phyloP scores from a whole-genome alignment of 805 yeast species.

The Hemisphaericaspora nanyangensis region DNA sequence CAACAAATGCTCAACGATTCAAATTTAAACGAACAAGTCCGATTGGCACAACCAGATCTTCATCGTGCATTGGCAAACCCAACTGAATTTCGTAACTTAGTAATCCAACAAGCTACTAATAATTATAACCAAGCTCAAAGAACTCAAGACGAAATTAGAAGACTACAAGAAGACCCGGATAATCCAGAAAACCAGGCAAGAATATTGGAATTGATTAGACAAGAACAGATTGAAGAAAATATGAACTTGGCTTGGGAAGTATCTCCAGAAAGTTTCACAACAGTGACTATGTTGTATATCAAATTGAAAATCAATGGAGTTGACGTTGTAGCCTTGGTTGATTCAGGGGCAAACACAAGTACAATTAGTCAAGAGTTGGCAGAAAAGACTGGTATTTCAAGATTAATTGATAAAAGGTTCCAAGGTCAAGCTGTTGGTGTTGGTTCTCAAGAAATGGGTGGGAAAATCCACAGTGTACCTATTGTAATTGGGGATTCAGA shows the following conservation, averaged over 20 bases:
- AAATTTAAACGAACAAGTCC: constrained; percentile 30
- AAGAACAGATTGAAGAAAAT: constrained; percentile 75
- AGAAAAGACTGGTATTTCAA: constrained; percentile 61
- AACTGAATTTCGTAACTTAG: constrained; percentile 38
- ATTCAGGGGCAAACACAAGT: constrained; percentile 92
- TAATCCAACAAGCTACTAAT: constrained; percentile 32
- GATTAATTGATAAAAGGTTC: constrained; percentile 75
- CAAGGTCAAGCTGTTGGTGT: constrained; percentile 87
- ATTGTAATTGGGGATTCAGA: constrained; percentile 61
- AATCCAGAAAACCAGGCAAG: constrained; percentile 63
- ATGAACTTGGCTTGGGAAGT: constrained; percentile 76
- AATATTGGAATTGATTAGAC: constrained; percentile 64
- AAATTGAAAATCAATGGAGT: constrained; percentile 73
- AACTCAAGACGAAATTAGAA: constrained; percentile 40
- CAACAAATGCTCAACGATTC: constrained; percentile 46
- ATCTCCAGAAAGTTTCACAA: constrained; percentile 85
- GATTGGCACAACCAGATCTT: constrained; percentile 44
- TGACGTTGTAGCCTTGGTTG: constrained; percentile 88
- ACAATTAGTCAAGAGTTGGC: constrained; percentile 78
- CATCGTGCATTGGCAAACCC: constrained; percentile 46
- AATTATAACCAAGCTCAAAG: neutral
- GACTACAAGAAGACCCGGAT: constrained; percentile 62
- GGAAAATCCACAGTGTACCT: constrained; percentile 86
- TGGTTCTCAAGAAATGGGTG: constrained; percentile 74
- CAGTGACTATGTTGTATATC: constrained; percentile 81